Evolutionary conservation across 495 filamentous ascomycete genomes (phyloP).

Genomic region (Penicillium silybi): DNA sequence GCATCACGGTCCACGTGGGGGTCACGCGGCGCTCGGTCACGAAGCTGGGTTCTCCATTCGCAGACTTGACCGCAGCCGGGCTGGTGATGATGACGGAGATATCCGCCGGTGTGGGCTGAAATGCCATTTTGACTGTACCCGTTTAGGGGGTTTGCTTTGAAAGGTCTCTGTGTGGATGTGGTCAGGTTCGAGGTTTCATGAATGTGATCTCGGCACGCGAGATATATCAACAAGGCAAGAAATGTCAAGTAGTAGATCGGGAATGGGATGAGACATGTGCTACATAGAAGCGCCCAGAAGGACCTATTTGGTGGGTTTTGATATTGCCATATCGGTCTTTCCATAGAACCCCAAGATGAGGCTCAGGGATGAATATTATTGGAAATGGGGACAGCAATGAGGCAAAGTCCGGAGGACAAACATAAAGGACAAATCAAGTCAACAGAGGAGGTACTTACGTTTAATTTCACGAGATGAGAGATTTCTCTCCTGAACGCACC

Average conservation of each 20-base stretch:
- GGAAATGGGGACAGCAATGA: background rate
- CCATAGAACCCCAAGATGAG: background rate
- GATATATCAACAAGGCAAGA: background rate
- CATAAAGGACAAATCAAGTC: background rate
- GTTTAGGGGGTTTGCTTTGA: background rate
- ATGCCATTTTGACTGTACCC: conserved; percentile 30
- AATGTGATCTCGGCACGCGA: background rate
- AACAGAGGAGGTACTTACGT: background rate
- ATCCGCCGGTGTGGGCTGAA: conserved; percentile 63
- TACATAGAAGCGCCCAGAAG: background rate
- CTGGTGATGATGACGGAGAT: conserved; percentile 81
- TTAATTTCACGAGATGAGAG: background rate
- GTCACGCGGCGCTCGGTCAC: conserved; percentile 82
- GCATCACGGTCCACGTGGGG: conserved; percentile 84
- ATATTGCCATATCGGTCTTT: background rate
- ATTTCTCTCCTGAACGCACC: background rate
- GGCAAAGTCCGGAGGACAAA: background rate
- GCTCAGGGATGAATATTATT: background rate
- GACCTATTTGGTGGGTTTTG: background rate
- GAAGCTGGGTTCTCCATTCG: conserved; percentile 71
- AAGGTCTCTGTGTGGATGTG: background rate
- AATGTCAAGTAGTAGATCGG: background rate
- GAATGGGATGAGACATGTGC: background rate
- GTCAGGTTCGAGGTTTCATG: background rate
- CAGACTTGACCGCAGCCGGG: conserved; percentile 59